Evolutionary conservation across 1,284 basidiomycete species (phyloP), one percentile per base, ranked within the genome.

Genomic region (Trichosporon sp.): DNA sequence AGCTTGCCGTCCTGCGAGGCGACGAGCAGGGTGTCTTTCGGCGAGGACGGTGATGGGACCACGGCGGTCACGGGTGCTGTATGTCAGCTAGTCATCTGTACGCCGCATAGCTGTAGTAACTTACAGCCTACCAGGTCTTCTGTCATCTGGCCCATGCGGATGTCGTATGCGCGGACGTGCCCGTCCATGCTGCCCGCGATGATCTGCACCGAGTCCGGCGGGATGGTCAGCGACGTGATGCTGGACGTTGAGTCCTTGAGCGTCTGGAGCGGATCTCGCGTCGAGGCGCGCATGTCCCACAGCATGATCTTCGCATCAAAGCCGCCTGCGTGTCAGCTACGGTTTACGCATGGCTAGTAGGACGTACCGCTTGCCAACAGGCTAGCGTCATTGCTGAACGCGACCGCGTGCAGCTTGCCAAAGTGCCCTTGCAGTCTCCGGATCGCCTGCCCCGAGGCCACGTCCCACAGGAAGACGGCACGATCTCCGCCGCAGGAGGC

Each of bases 381-480:
- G 71, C 87, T 90, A 0, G 92, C 90, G 77, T 96, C 92, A 65
- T 88, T 86, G 76, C 75, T 79, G 84, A 98, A 96, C 70, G 92
- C 91, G 5, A 98, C 94, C 7, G 88, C 87, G 81, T 97, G 90
- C 65, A 99, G 90, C 78, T 93, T 93, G 3, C 93, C 89, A 84
- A 92, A 88, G 81, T 98, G 95, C 0, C 93, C 96, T 23, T 90
- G 85, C 70, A 98, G 87, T 62, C 95, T 86, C 53, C 93, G 87
- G 29, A 91, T 88, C 1, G 95, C 92, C 51, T 88, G 86, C 0
- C 93, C 96, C 15, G 90, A 89, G 11, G 90, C 89, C 8, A 99
- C 96, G 79, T 99, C 97, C 96, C 96, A 99, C 25, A 98, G 82
- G 75, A 95, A 95, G 0, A 98, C 91, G 60, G 89, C 89, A 73